Base-by-base conservation (phyloP, 2,329 filamentous ascomycete genomes). In the Talaromyces pinophilus region DNA sequence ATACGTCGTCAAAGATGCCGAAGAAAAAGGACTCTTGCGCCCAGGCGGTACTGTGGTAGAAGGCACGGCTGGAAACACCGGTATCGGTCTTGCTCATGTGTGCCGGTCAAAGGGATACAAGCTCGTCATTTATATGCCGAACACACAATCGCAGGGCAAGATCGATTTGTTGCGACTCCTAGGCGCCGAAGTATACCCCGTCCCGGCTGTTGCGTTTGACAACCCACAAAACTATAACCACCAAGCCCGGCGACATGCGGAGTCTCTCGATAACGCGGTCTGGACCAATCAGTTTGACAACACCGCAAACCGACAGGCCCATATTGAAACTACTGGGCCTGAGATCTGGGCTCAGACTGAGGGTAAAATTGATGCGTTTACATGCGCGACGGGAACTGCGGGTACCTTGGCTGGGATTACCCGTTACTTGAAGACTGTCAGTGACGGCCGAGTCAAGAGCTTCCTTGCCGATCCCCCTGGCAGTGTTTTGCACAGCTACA, bases 261-360 rank as follows among this genome's bases (percentile, higher is more conserved):
- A 95, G 77, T 79, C 84, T 2, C 81, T 96, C 59, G 89, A 92
- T 17, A 95, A 95, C 73, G 93, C 94, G 8, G 93, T 98, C 15
- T 99, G 95, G 95, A 99, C 95, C 54, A 96, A 99, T 81, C 95
- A 99, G 82, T 99, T 99, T 81, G 95, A 99, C 79, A 99, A 99
- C 82, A 88, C 86, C 62, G 95, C 95, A 63, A 99, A 99, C 81
- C 87, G 95, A 62, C 89, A 91, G 74, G 95, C 95, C 59, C 95
- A 99, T 78, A 90, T 98, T 72, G 94, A 97, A 83, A 98, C 94
- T 1, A 99, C 95, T 0, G 95, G 95, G 0, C 95, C 95, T 0
- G 95, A 99, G 81, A 97, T 99, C 76, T 99, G 95, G 95, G 83
- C 88, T 33, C 95, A 99, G 84, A 98, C 95, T 0, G 81, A 77